Evolutionary conservation across 805 yeast genomes (phyloP).

Genomic region (Kazachstania bromeliacearum): DNA sequence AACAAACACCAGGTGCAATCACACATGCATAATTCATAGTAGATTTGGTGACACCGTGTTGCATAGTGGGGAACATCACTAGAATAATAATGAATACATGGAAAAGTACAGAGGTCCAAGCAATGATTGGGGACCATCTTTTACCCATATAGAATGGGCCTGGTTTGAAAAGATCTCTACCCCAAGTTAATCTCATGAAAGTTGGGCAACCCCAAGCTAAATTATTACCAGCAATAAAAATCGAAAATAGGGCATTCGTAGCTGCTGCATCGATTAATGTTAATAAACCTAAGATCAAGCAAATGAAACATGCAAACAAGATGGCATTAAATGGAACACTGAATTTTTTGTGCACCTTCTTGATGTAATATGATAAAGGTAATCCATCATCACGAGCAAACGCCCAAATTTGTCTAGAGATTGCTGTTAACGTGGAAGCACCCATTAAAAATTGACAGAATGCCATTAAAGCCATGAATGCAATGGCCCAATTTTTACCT

Average conservation of each 20-base stretch:
- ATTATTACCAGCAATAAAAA: constrained; percentile 36
- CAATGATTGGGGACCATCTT: constrained; percentile 35
- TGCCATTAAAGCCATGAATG: constrained; percentile 51
- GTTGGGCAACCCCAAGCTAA: constrained; percentile 37
- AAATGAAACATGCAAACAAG: constrained; percentile 31
- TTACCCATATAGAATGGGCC: constrained; percentile 62
- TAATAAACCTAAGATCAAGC: constrained; percentile 33
- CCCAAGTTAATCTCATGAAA: constrained; percentile 34
- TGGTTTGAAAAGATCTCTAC: constrained; percentile 43
- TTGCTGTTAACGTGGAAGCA: constrained; percentile 49
- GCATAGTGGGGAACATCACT: constrained; percentile 50
- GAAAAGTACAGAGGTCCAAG: constrained; percentile 41
- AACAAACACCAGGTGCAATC: constrained; percentile 54
- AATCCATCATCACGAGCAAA: constrained; percentile 70
- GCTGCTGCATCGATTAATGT: constrained; percentile 35
- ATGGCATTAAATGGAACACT: constrained; percentile 63
- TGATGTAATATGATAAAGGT: constrained; percentile 49
- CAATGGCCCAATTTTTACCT: constrained; percentile 58
- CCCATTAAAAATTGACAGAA: constrained; percentile 61
- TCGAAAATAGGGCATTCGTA: constrained; percentile 36
- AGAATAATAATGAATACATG: constrained; percentile 44
- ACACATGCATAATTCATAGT: constrained; percentile 69
- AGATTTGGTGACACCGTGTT: constrained; percentile 24
- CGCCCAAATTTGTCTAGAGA: constrained; percentile 66
- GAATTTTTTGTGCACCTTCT: constrained; percentile 44